Percentiles rank a stretch among this genome's conserved stretches.
These are phyloP conservation scores for Marsdenia floribunda DNA, from an alignment of 257 asterid genomes.

Conservation along the genomic window DNA sequence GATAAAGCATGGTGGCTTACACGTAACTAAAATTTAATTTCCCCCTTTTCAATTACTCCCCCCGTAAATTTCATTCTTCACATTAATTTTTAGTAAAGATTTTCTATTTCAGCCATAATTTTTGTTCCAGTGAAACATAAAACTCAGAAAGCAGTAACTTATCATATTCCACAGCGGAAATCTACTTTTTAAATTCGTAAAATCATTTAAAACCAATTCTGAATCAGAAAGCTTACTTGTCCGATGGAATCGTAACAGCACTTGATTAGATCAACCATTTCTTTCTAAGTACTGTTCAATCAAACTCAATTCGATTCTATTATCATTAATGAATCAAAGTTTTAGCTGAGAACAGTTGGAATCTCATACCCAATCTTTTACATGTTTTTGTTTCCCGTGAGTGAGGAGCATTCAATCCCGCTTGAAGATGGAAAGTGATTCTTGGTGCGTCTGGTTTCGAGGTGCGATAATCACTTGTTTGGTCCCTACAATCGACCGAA, in stretches of 20 bases:
- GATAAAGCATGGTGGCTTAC: neutral
- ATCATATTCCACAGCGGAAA: neutral
- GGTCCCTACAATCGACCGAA: too few species aligned
- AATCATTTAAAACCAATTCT: neutral
- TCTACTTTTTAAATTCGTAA: neutral
- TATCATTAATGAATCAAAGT: neutral
- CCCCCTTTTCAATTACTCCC: neutral
- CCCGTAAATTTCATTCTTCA: neutral
- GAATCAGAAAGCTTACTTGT: constrained; percentile 44
- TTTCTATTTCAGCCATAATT: neutral
- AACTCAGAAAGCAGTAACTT: neutral
- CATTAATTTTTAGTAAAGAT: neutral
- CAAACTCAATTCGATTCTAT: neutral
- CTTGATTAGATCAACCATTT: constrained; percentile 72
- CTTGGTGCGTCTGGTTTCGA: too few species aligned
- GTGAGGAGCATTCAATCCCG: neutral
- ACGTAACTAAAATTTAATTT: neutral
- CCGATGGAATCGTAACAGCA: constrained; percentile 82
- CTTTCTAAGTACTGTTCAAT: neutral
- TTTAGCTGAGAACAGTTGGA: neutral
- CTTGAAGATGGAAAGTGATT: too few species aligned
- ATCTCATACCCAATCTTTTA: neutral
- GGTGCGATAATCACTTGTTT: too few species aligned
- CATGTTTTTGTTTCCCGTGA: neutral
- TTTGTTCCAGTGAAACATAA: neutral